Base-by-base conservation (phyloP, 2,329 filamentous ascomycete genomes). In the Neopestalotiopsis rosae region DNA sequence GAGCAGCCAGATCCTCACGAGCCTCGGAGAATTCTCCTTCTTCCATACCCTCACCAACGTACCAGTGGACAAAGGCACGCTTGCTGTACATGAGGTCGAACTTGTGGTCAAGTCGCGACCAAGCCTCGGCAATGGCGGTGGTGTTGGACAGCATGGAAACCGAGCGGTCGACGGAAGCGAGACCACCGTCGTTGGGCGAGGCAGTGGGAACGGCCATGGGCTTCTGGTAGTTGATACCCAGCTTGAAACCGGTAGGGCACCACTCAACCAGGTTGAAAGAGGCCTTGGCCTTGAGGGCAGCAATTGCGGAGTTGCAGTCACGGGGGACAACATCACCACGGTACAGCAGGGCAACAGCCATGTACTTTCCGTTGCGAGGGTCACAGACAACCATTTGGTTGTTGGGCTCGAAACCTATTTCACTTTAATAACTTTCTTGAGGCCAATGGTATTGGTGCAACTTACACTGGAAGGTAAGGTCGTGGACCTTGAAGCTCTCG, bases 41-140 rank as follows among this genome's bases (percentile, higher is more conserved):
- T 85, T 96, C 93, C 93, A 96, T 96, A 84, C 93, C 93, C 84
- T 96, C 93, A 73, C 93, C 93, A 67, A 96, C 93, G 74, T 93
- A 93, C 91, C 91, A 92, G 83, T 93, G 90, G 61, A 92, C 90
- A 76, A 93, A 92, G 70, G 91, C 90, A 74, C 91, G 90, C 88
- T 92, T 92, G 83, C 87, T 90, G 87, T 92, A 92, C 91, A 92
- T 92, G 76, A 92, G 90, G 76, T 92, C 90, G 81, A 93, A 92
- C 84, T 92, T 92, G 86, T 91, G 85, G 82, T 92, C 90, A 63
- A 92, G 87, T 72, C 90, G 88, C 70, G 89, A 91, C 90, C 90
- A 92, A 66, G 91, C 90, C 82, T 92, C 90, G 70, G 90, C 89
- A 73, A 92, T 92, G 77, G 90, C 90, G 32, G 90, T 92, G 69